Percentiles rank a stretch among this genome's conserved stretches.
phyloP scores from a whole-genome alignment of 2,329 filamentous ascomycete species.

The Lasiodiplodia gonubiensis region DNA sequence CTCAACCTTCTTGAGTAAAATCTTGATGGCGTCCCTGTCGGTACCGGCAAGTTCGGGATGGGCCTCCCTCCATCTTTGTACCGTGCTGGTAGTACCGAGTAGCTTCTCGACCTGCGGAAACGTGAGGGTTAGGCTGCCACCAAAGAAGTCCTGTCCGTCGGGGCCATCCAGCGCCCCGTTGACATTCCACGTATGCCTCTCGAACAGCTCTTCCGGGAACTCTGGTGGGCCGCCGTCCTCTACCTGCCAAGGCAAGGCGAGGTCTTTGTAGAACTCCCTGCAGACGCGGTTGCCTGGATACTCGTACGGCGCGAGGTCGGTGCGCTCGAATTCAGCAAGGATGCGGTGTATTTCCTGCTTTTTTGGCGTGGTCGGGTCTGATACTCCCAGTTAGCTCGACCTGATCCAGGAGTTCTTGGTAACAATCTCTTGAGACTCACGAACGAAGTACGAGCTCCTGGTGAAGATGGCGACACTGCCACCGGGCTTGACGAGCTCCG shows the following conservation, averaged over 20 bases:
- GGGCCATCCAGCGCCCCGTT: conserved; percentile 35
- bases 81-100: conserved; percentile 48
- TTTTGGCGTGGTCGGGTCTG: conserved; percentile 47
- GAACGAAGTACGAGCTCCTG: conserved; percentile 25
- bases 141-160: conserved; percentile 39
- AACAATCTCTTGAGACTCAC: background rate
- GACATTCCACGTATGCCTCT: conserved; percentile 52
- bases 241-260: conserved; percentile 59
- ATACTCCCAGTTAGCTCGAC: background rate
- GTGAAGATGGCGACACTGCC: conserved; percentile 62
- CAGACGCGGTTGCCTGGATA: conserved; percentile 52
- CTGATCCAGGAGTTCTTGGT: too few relatives aligned
- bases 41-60: conserved; percentile 50
- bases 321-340: conserved; percentile 47
- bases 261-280: conserved; percentile 48
- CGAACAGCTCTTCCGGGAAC: conserved; percentile 51
- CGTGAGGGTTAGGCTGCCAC: conserved; percentile 31
- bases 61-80: conserved; percentile 54
- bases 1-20: conserved; percentile 38
- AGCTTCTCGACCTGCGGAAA: conserved; percentile 47
- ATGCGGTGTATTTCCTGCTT: conserved; percentile 49
- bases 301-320: conserved; percentile 48
- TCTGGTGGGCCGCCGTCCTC: conserved; percentile 36
- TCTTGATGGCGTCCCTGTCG: conserved; percentile 47
- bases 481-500: conserved; percentile 56